Percentiles rank a stretch among this genome's conserved stretches.
These are phyloP conservation scores for Megacollybia marginata DNA, from an alignment of 768 basidiomycete species.

Conservation along the genomic window DNA sequence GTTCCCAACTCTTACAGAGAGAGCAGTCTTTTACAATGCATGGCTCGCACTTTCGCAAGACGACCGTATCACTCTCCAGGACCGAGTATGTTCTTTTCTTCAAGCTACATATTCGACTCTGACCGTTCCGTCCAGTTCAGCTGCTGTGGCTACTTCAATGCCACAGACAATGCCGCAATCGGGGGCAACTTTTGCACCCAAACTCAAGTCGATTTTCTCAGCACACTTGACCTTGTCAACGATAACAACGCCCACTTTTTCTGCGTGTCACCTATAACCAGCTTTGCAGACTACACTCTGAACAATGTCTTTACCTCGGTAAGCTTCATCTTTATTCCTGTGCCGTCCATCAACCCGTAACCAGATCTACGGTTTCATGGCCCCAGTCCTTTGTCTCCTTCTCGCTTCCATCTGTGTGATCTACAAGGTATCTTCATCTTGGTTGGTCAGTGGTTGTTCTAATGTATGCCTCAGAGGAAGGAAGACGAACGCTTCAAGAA, in stretches of 20 bases:
- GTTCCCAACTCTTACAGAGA: conserved; percentile 74
- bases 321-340: conserved; percentile 20
- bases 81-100: conserved; percentile 43
- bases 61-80: conserved; percentile 56
- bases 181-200: conserved; percentile 56
- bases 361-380: conserved; percentile 79
- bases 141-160: conserved; percentile 85
- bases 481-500: conserved; percentile 80
- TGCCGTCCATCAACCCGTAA: conserved; percentile 1
- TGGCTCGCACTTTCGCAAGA: conserved; percentile 42
- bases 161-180: conserved; percentile 48
- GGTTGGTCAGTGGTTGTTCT: conserved; percentile 6
- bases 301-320: conserved; percentile 76
- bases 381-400: conserved; percentile 66
- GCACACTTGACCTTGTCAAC: conserved; percentile 29
- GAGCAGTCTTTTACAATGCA: conserved; percentile 52
- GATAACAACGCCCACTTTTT: conserved; percentile 36
- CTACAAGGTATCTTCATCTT: conserved; percentile 47
- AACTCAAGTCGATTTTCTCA: conserved; percentile 29
- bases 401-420: conserved; percentile 83
- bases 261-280: conserved; percentile 68
- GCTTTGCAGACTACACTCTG: conserved; percentile 62
- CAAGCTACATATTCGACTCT: not conserved
- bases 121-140: conserved; percentile 39
- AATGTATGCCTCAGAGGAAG: conserved; percentile 43